Evolutionary conservation across 2,329 filamentous ascomycete genomes (phyloP).

Genomic region (Incumbomyces delicatus): DNA sequence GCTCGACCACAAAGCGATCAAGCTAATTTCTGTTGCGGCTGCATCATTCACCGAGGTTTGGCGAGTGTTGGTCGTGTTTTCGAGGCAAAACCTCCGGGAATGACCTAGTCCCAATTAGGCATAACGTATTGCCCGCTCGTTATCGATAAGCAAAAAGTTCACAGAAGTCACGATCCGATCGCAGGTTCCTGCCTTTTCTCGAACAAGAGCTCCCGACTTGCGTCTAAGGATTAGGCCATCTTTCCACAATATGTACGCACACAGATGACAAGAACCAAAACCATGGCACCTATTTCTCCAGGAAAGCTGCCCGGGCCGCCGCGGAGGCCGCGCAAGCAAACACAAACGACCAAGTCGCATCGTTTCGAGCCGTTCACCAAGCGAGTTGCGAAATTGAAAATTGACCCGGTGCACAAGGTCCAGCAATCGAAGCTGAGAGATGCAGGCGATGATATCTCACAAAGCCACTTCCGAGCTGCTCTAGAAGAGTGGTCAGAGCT

Average conservation of each 20-base stretch:
- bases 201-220: too few relatives aligned
- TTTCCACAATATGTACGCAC: too few relatives aligned
- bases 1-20: too few relatives aligned
- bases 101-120: background rate
- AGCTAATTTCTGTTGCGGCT: too few relatives aligned
- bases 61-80: too few relatives aligned
- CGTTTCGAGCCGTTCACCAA: constrained; percentile 84
- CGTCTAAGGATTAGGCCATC: too few relatives aligned
- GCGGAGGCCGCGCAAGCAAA: constrained; percentile 58
- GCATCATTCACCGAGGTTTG: too few relatives aligned
- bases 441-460: constrained; percentile 60
- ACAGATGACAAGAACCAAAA: background rate
- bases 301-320: constrained; percentile 60
- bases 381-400: constrained; percentile 82
- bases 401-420: constrained; percentile 86
- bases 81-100: too few relatives aligned
- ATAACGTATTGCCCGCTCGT: background rate
- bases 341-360: constrained; percentile 70
- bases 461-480: constrained; percentile 72
- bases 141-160: background rate
- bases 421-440: constrained; percentile 61
- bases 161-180: background rate
- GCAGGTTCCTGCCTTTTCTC: too few relatives aligned
- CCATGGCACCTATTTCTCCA: constrained; percentile 50
- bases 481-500: constrained; percentile 84